phyloP scores from a whole-genome alignment of 208 protist genomes.

The Leishmania lainsoni region DNA sequence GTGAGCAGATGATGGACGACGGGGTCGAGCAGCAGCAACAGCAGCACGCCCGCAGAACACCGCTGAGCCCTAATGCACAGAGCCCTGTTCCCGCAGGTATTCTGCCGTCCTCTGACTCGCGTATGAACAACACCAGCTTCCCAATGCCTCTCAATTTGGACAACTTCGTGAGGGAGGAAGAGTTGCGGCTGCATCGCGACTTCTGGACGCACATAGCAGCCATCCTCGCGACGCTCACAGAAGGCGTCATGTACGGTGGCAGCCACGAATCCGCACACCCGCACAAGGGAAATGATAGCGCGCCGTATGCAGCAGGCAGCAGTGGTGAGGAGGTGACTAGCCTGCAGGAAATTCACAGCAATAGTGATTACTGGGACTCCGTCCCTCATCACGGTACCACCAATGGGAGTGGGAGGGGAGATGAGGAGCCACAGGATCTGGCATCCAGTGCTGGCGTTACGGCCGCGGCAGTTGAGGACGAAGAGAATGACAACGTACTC shows the following conservation, averaged over 20 bases:
- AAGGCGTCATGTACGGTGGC: slow-evolving; percentile 38
- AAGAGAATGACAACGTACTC: slow-evolving; percentile 8
- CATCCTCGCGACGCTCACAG: slow-evolving; percentile 35
- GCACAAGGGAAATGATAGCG: neutral
- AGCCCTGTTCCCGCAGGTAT: neutral
- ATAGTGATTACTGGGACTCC: neutral
- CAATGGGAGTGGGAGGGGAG: neutral
- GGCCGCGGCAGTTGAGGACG: neutral
- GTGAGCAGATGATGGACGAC: neutral
- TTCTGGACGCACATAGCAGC: slow-evolving; percentile 44
- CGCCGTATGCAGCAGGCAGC: neutral
- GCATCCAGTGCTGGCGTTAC: neutral
- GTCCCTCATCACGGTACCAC: neutral
- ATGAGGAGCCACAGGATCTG: neutral
- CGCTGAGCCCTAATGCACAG: slow-evolving; percentile 3
- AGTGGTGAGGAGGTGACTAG: neutral
- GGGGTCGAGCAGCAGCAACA: slow-evolving; percentile 6
- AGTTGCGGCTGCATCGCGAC: slow-evolving; percentile 39
- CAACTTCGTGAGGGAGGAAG: slow-evolving; percentile 24
- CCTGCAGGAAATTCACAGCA: neutral
- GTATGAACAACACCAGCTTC: neutral
- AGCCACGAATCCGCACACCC: neutral
- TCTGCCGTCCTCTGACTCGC: neutral
- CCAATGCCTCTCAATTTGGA: slow-evolving; percentile 15
- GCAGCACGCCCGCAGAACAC: neutral